A percentile compares a stretch with the other conserved stretches of the same genome.
phyloP scores from a whole-genome alignment of 108 stramenopile species.

The Fragilaria crotonensis region DNA sequence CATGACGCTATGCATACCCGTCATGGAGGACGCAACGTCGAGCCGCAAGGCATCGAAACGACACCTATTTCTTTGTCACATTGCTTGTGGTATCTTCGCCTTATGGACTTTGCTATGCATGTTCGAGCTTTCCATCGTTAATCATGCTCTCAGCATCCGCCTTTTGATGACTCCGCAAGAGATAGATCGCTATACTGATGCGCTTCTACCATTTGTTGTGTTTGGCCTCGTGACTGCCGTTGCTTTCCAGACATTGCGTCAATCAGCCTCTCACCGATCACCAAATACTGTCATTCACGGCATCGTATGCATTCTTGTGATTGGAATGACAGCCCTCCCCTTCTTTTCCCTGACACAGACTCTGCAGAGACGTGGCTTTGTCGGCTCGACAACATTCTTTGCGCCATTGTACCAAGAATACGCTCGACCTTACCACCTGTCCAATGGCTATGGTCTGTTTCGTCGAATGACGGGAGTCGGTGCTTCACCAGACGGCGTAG shows the following conservation, averaged over 20 bases:
- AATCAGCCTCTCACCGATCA: too few relatives aligned
- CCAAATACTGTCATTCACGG: conserved; percentile 7
- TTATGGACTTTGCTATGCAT: too few relatives aligned
- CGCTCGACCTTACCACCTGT: conserved; percentile 8
- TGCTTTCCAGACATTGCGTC: too few relatives aligned
- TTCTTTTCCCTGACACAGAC: conserved; percentile 20
- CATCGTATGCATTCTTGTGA: conserved; percentile 16
- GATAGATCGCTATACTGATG: too few relatives aligned
- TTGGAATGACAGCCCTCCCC: conserved; percentile 28
- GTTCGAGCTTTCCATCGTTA: too few relatives aligned
- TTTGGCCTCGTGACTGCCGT: too few relatives aligned
- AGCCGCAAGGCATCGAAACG: too few relatives aligned
- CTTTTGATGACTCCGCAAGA: too few relatives aligned
- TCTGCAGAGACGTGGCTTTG: conserved; percentile 4
- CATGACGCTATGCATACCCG: conserved; percentile 41
- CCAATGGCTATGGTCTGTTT: conserved; percentile 62
- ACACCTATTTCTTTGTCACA: too few relatives aligned
- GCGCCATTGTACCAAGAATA: conserved; percentile 3
- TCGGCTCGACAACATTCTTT: conserved; percentile 5
- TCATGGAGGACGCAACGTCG: conserved; percentile 21
- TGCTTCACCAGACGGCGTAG: neutral
- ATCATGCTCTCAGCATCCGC: too few relatives aligned
- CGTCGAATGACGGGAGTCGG: conserved; percentile 77
- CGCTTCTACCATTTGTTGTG: too few relatives aligned
- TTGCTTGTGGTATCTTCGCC: too few relatives aligned